phyloP scores from a whole-genome alignment of 768 basidiomycete genomes.

The Suillus clintonianus region DNA sequence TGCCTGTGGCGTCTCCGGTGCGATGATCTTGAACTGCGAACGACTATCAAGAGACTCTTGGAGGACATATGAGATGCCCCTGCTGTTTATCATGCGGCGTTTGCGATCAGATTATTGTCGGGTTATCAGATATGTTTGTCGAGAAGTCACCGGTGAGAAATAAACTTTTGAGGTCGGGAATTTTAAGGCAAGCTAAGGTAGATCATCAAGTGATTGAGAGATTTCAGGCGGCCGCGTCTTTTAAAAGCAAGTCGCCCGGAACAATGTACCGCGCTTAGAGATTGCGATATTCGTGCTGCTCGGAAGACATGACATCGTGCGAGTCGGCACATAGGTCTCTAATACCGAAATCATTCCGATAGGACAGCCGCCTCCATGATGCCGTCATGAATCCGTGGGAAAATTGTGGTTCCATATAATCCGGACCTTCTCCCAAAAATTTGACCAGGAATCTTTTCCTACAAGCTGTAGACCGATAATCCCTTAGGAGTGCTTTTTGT shows the following conservation, averaged over 20 bases:
- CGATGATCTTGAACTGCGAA: constrained; percentile 44
- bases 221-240: background rate
- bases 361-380: background rate
- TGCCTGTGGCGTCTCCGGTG: constrained; percentile 74
- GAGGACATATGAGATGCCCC: constrained; percentile 14
- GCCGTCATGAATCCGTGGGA: constrained; percentile 2
- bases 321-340: background rate
- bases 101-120: background rate
- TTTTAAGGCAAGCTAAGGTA: background rate
- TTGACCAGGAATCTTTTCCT: constrained; percentile 16
- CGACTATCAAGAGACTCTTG: constrained; percentile 46
- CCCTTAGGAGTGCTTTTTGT: constrained; percentile 15
- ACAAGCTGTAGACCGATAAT: constrained; percentile 13
- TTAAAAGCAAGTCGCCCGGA: background rate
- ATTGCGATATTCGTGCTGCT: background rate
- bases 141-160: background rate
- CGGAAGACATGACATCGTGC: background rate
- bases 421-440: background rate
- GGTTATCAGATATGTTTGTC: constrained; percentile 2
- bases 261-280: background rate
- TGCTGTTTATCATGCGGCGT: background rate
- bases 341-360: background rate
- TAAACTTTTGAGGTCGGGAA: background rate
- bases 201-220: background rate
- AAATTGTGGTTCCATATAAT: constrained; percentile 4